These are phyloP conservation scores for Kodamaea leandrae DNA, from an alignment of 805 yeast genomes.

Conservation along the genomic window DNA sequence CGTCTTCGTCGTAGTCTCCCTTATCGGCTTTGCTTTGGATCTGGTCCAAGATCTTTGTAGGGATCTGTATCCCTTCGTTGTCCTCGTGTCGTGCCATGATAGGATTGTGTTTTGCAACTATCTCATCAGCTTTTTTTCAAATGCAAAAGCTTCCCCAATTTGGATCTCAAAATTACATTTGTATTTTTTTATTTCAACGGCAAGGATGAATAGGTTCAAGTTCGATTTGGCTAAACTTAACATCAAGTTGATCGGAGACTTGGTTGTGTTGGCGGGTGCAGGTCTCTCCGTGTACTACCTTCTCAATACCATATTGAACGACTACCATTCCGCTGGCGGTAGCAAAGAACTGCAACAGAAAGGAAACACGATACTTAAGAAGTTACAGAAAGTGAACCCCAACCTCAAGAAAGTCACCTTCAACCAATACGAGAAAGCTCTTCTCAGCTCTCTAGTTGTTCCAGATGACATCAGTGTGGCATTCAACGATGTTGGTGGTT, in stretches of 20 bases:
- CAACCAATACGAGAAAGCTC: conserved; percentile 73
- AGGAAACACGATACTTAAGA: conserved; percentile 44
- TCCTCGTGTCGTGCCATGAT: neutral
- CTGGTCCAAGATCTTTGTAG: conserved; percentile 54
- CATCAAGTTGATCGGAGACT: conserved; percentile 41
- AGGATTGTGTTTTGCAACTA: conserved; percentile 2
- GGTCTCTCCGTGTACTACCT: conserved; percentile 69
- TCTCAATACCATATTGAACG: conserved; percentile 41
- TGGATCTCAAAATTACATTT: neutral
- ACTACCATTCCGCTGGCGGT: conserved; percentile 15
- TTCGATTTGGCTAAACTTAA: conserved; percentile 39
- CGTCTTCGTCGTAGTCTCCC: conserved; percentile 44
- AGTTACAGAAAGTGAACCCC: conserved; percentile 52
- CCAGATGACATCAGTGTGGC: conserved; percentile 78
- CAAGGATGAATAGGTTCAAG: conserved; percentile 31
- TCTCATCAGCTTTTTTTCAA: conserved; percentile 6
- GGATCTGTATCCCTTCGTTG: conserved; percentile 47
- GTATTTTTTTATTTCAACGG: neutral
- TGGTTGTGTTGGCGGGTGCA: conserved; percentile 51
- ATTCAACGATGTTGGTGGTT: conserved; percentile 86
- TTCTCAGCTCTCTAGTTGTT: conserved; percentile 73
- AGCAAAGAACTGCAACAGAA: conserved; percentile 61
- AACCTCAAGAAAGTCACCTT: conserved; percentile 49
- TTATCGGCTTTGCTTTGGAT: conserved; percentile 40
- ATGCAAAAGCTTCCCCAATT: neutral